Base-by-base conservation (phyloP, 176 grass and related monocot species). In the Hsuehochloa calcarea region DNA sequence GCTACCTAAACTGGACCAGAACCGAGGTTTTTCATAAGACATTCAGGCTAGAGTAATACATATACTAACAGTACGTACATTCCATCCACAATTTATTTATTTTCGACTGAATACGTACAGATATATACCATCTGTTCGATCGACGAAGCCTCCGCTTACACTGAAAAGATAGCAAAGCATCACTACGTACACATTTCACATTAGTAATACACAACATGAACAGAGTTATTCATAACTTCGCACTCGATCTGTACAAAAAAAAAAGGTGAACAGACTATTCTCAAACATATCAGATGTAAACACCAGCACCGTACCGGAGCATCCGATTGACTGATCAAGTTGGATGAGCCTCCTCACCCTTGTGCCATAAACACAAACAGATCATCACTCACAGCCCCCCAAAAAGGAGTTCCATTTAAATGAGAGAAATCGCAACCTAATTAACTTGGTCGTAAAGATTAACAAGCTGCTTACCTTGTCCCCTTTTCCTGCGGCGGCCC, bases 341-440 rank as follows among this genome's bases (percentile, higher is more conserved):
- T 10, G 79, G 81, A 41, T 19, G 89, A 29, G 72, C 49, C 20
- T 75, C 78, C 45, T 62, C 89, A 25, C 70, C 54, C 71, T 93
- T 93, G 85, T 93, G 91, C 88, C 69, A 59, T 20, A 15, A 35
- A 37, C 3, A 6, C 13, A 64, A 29, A 23, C 13, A 86, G 1
- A 39, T 58, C 14, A 62, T 66, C 54, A 59, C 1, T 22, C 15
- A 65, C 23, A 14, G 5, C 37, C 13, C 6, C 39, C 11, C 34
- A 78, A 11, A 59, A 25, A 49, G 60, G 20, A 10, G 22, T 23
- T 59, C 3, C 35, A 59, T 12, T 22, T 23, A 77, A 60, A 23
- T 8, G 12, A 64, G 44, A 59, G 25, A 49, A 58, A 72, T 63
- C n/a, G 56, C 0, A 5, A 68, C 6, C 0, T 15, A 44, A 52